Evolutionary conservation across 768 basidiomycete genomes (phyloP), one percentile per base, ranked within the genome.

Genomic region (Termitomyces sp.): DNA sequence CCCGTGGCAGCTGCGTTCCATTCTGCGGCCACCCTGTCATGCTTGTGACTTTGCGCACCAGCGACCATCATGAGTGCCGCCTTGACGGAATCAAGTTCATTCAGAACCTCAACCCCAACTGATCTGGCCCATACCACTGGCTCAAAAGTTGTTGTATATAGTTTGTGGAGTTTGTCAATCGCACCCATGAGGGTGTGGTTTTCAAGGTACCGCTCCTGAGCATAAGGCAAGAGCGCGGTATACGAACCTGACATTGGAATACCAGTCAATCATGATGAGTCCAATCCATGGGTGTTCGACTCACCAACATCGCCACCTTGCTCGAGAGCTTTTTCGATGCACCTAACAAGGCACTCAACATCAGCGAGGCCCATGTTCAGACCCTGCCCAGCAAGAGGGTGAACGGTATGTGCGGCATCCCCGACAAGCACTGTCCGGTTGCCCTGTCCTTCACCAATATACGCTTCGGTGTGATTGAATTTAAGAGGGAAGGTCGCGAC

Each of bases 371-470:
- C 97, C 67, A 96, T 75, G 70, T 99, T 98, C 43, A 98, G 77
- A 0, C 96, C 97, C 69, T 98, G 96, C 2, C 97, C 97, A 0
- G 95, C 96, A 28, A 98, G 82, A 1, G 97, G 96, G 67, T 98
- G 96, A 1, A 94, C 77, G 0, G 92, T 92, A 67, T 98, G 97
- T 18, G 95, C 97, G 1, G 96, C 95, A 71, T 99, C 97, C 2
- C 97, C 97, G 1, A 98, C 83, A 8, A 98, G 84, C 2, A 88
- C 94, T 0, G 92, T 95, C 4, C 96, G 82, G 3, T 75, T 69
- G 5, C 84, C 80, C 33, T 61, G 57, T 0, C 83, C 85, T 66
- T 86, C 86, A 16, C 94, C 93, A 45, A 95, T 75, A 70, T 99
- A 98, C 0, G 80, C 71, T 38, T 94, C 91, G 1, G 92, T 88